Conservation (phyloP, 345 rosid species). For the Erodium maritimum region DNA sequence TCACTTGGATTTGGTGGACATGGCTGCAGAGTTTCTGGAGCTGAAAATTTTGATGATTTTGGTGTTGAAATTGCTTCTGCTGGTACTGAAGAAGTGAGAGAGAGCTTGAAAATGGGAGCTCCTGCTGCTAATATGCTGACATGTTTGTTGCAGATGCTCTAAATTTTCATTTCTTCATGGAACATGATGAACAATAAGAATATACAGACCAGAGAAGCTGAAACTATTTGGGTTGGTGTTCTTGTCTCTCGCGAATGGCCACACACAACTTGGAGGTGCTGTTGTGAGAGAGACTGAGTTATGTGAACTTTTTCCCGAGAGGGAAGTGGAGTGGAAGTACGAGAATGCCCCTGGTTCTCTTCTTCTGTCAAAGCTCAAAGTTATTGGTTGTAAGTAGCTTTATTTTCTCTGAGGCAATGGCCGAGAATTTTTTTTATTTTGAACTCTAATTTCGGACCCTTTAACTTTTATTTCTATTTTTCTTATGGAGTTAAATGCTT, state of each 20-base stretch:
- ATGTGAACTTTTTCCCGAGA: not conserved
- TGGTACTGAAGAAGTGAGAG: not conserved
- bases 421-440: too few species aligned
- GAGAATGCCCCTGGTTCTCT: not conserved
- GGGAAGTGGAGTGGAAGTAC: not conserved
- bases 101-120: not conserved
- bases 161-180: too few species aligned
- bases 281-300: not conserved
- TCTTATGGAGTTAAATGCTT: too few species aligned
- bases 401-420: too few species aligned
- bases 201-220: not conserved
- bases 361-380: too few species aligned
- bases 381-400: too few species aligned
- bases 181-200: too few species aligned
- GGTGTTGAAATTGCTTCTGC: not conserved
- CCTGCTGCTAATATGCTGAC: not conserved
- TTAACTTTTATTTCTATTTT: too few species aligned
- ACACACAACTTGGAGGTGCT: not conserved
- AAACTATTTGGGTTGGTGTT: not conserved
- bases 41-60: too few species aligned
- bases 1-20: slow-evolving; percentile 63
- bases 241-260: not conserved
- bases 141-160: not conserved
- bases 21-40: slow-evolving; percentile 11
- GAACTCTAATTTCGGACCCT: too few species aligned